These are phyloP conservation scores for Elsinoe arachidis DNA, from an alignment of 2,329 filamentous ascomycete species.

Conservation along the genomic window DNA sequence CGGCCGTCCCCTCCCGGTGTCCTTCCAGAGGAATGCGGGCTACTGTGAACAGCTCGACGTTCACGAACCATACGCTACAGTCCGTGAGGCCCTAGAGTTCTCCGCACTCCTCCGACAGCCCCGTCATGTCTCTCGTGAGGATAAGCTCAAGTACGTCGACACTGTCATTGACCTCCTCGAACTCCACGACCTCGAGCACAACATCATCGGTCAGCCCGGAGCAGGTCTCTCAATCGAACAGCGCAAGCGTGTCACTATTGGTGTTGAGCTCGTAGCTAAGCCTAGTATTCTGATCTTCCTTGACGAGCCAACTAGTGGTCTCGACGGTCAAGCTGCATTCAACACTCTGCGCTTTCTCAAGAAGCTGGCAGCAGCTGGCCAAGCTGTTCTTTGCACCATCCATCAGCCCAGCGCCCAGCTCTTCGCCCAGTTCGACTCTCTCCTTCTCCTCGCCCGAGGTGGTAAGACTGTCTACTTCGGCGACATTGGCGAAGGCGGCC, in stretches of 20 bases:
- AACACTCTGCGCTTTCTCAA: conserved; percentile 57
- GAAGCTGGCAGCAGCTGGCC: conserved; percentile 57
- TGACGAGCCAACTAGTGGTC: conserved; percentile 47
- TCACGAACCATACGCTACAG: conserved; percentile 57
- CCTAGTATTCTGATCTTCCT: conserved; percentile 55
- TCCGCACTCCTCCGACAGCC: conserved; percentile 57
- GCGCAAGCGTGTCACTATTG: conserved; percentile 49
- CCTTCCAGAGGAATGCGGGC: conserved; percentile 46
- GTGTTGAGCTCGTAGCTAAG: conserved; percentile 49
- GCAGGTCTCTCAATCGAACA: conserved; percentile 48
- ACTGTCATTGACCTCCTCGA: conserved; percentile 55
- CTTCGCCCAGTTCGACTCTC: conserved; percentile 58
- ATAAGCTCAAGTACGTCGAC: conserved; percentile 62
- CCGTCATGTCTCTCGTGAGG: conserved; percentile 45
- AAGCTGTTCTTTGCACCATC: conserved; percentile 61
- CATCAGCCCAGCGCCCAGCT: conserved; percentile 61
- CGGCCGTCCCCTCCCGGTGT: conserved; percentile 30
- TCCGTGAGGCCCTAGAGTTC: conserved; percentile 58
- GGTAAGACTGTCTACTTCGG: conserved; percentile 61
- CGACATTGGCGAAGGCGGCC: conserved; percentile 39
- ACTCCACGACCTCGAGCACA: conserved; percentile 58
- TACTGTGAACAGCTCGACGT: conserved; percentile 58
- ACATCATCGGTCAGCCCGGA: conserved; percentile 52
- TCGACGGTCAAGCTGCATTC: conserved; percentile 61
- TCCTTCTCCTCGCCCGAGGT: conserved; percentile 56